These are phyloP conservation scores for Orbilia brochopaga DNA, from an alignment of 2,329 filamentous ascomycete genomes.

Conservation along the genomic window DNA sequence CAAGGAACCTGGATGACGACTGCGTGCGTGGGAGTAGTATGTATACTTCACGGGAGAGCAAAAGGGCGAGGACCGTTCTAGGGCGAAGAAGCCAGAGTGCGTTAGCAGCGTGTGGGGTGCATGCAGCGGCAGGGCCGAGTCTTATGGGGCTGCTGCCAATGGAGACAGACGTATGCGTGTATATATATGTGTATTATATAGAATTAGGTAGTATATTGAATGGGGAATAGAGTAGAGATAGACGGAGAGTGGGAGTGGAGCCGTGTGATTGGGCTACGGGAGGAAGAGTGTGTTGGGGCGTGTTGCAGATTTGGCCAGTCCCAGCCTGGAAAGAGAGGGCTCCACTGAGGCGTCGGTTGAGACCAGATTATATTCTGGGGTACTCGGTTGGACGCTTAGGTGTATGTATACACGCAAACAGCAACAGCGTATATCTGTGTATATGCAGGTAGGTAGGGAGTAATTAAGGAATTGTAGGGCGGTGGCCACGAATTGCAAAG, in stretches of 20 bases:
- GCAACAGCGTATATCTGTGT: not conserved
- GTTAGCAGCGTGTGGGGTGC: slow-evolving; percentile 20
- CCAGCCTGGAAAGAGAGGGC: not conserved
- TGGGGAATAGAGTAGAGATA: not conserved
- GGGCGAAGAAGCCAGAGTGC: slow-evolving; percentile 14
- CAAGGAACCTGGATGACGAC: slow-evolving; percentile 41
- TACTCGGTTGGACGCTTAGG: not conserved
- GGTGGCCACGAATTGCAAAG: not conserved
- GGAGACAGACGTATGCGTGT: not conserved
- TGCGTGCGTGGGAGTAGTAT: slow-evolving; percentile 21
- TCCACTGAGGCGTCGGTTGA: too few species aligned
- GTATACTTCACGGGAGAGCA: not conserved
- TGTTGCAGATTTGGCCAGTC: slow-evolving; percentile 30
- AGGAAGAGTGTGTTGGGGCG: slow-evolving; percentile 12
- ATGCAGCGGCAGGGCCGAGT: not conserved
- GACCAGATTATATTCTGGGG: too few species aligned
- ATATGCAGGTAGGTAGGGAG: not conserved
- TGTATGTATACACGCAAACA: not conserved
- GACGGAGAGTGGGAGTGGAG: not conserved
- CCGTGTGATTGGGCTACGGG: too few species aligned
- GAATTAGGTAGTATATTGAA: not conserved
- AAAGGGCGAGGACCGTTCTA: slow-evolving; percentile 33
- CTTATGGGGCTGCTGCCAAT: not conserved
- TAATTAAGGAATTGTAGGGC: not conserved
- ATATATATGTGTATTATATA: slow-evolving; percentile 9